Evolutionary conservation across 2,329 filamentous ascomycete species (phyloP).

Genomic region (Aureobasidium leucospermi): DNA sequence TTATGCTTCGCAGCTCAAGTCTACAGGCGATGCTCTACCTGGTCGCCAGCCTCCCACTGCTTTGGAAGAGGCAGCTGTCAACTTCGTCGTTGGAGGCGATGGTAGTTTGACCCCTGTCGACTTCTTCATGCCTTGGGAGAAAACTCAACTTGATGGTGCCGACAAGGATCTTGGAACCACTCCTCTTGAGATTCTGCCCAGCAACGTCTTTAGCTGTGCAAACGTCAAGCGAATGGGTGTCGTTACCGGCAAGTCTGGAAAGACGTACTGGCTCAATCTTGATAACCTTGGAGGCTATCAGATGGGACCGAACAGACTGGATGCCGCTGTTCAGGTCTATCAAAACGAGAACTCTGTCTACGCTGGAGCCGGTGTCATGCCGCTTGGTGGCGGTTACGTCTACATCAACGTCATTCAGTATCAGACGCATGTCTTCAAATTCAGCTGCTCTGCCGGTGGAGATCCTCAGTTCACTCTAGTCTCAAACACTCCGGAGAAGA

Average conservation of each 20-base stretch:
- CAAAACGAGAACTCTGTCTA: constrained; percentile 45
- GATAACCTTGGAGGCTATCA: constrained; percentile 45
- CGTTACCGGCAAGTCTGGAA: constrained; percentile 45
- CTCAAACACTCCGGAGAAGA: constrained; percentile 42
- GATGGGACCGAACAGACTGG: constrained; percentile 36
- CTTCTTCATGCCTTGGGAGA: constrained; percentile 47
- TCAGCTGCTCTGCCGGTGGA: constrained; percentile 43
- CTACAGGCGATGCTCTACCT: constrained; percentile 33
- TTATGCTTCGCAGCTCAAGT: constrained; percentile 38
- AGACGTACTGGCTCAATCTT: constrained; percentile 43
- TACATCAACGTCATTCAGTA: constrained; percentile 48
- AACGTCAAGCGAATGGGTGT: constrained; percentile 41
- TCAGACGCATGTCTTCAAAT: constrained; percentile 51
- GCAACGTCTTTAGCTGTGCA: constrained; percentile 36
- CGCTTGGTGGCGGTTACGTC: constrained; percentile 41
- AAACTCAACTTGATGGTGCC: constrained; percentile 42
- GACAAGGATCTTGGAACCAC: constrained; percentile 44
- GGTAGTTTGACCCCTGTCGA: constrained; percentile 39
- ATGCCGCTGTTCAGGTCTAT: constrained; percentile 38
- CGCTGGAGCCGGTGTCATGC: constrained; percentile 41
- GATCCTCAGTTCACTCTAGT: constrained; percentile 49
- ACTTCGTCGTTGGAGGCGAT: constrained; percentile 40
- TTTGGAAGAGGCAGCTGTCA: constrained; percentile 44
- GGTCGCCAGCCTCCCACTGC: constrained; percentile 39
- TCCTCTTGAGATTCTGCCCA: constrained; percentile 39